Evolutionary conservation across 352 stramenopile species (phyloP), one percentile per base, ranked within the genome.

Genomic region (Globisporangium recalcitrans): DNA sequence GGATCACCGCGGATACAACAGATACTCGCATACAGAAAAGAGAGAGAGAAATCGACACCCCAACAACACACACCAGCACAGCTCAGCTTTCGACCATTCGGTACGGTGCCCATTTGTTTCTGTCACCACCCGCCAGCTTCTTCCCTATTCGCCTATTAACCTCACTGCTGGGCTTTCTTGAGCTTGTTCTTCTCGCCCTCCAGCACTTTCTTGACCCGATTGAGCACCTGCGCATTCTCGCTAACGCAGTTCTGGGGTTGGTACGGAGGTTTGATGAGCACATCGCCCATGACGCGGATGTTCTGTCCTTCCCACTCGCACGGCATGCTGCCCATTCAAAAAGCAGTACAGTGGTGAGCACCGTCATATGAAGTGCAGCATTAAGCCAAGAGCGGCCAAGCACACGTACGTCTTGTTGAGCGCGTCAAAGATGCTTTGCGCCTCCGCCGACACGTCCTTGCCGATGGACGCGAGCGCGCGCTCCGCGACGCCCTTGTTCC

Each of bases 321-420:
- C 26, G 85, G 85, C 85, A 94, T 94, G 36, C 83, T 92, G 40
- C 11, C n/a, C 22, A 60, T 4, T 44, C 26, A 54, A 36, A 0
- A 24, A 13, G 10, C 11, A 46, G 26, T 16, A 10, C 14, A 13
- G 8, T 11, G 9, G 7, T 46, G 22, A 52, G n/a, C 0, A 11
- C 10, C 26, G 22, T 3, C 3, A 38, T 32, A 16, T n/a, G n/a
- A n/a, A n/a, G n/a, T n/a, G n/a, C n/a, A n/a, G n/a, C n/a, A n/a
- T n/a, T n/a, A n/a, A n/a, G n/a, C n/a, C n/a, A n/a, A n/a, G n/a
- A n/a, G n/a, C n/a, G n/a, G n/a, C n/a, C n/a, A n/a, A n/a, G n/a
- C n/a, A n/a, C n/a, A 66, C 75, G 63, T 82, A 94, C 74, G 87
- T 96, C 70, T 96, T 96, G 74, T 93, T 93, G 49, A 96, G 81